phyloP scores from a whole-genome alignment of 83 land plant species.

The Picea engelmannii region DNA sequence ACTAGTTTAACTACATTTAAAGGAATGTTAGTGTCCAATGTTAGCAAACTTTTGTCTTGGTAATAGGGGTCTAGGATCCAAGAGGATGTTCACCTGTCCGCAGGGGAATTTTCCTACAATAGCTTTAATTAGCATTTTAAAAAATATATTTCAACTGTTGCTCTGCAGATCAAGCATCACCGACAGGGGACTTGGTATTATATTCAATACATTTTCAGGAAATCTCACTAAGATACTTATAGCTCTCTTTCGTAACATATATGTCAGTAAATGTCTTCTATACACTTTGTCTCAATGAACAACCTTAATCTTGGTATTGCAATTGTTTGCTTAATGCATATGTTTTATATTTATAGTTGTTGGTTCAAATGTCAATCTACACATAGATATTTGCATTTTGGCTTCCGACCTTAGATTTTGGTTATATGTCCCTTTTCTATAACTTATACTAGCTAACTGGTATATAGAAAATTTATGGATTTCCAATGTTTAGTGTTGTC shows the following conservation, averaged over 20 bases:
- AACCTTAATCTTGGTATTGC: slow-evolving; percentile 64
- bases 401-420: background rate
- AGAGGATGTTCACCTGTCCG: no score
- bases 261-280: no score
- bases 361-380: background rate
- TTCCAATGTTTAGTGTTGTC: background rate
- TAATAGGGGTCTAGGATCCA: no score
- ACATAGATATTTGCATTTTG: background rate
- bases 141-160: no score
- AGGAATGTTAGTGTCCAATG: no score
- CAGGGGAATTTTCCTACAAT: no score
- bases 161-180: slow-evolving; percentile 60
- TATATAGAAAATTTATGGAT: background rate
- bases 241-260: slow-evolving; percentile 58
- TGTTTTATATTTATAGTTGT: background rate
- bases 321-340: background rate
- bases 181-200: slow-evolving; percentile 75
- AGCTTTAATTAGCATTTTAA: no score
- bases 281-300: background rate
- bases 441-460: background rate
- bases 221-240: slow-evolving; percentile 53
- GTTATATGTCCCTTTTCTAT: background rate
- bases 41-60: no score
- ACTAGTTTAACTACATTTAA: no score
- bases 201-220: slow-evolving; percentile 54